These are phyloP conservation scores for Triticum dicoccoides DNA, from an alignment of 176 grass and related monocot genomes.

Conservation along the genomic window DNA sequence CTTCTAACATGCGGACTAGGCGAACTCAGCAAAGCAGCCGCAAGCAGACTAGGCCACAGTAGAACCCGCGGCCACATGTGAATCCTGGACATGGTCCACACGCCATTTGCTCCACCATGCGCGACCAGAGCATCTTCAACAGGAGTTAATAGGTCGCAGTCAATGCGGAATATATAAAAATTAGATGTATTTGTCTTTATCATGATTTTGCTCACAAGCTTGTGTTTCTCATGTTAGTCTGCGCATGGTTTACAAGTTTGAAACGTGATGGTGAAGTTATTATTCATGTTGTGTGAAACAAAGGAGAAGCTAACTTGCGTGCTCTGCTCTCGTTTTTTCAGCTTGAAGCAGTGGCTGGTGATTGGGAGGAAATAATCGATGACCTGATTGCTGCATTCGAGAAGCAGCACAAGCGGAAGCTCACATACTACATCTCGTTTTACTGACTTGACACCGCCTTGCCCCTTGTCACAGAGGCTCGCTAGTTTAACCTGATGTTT, in stretches of 20 bases:
- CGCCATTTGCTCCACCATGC: too few relatives aligned
- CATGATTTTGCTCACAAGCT: background rate
- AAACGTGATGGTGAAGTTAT: background rate
- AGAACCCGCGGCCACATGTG: too few relatives aligned
- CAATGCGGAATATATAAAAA: background rate
- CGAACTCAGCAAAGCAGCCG: too few relatives aligned
- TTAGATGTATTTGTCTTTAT: background rate
- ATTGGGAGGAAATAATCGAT: constrained; percentile 52
- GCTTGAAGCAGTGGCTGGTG: constrained; percentile 34
- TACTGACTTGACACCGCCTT: constrained; percentile 24
- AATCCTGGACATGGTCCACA: too few relatives aligned
- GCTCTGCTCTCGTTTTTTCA: background rate
- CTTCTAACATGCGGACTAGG: too few relatives aligned
- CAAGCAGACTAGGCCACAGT: too few relatives aligned
- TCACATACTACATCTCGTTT: constrained; percentile 41
- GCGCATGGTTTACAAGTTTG: background rate
- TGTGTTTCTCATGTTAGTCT: constrained; percentile 14
- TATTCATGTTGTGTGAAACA: background rate
- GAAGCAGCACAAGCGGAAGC: constrained; percentile 46
- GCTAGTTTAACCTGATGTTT: too few relatives aligned
- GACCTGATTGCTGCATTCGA: constrained; percentile 45
- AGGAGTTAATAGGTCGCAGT: too few relatives aligned
- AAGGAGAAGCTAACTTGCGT: background rate
- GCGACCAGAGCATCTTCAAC: too few relatives aligned
- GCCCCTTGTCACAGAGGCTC: too few relatives aligned